Conservation (phyloP, 768 basidiomycete species). For the Rhodosporidiobolus sp. region DNA sequence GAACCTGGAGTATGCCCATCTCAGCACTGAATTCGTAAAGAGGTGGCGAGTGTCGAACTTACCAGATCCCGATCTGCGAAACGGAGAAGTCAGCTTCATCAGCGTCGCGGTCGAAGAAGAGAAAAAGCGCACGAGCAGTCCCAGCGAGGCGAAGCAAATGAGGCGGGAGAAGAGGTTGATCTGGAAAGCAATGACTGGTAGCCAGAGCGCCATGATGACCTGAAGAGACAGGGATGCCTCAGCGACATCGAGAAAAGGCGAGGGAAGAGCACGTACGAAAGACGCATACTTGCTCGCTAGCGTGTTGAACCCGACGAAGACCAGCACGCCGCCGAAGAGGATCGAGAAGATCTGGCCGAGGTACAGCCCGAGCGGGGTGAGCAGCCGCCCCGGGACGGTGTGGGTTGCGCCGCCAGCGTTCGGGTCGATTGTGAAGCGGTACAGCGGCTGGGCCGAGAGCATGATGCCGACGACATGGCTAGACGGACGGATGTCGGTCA, state of each 20-base stretch:
- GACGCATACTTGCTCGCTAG: slow-evolving; percentile 14
- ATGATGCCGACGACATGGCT: slow-evolving; percentile 13
- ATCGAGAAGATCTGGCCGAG: slow-evolving; percentile 3
- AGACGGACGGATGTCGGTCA: not conserved
- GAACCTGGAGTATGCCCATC: not conserved
- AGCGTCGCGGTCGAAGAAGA: no score
- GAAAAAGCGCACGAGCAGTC: not conserved
- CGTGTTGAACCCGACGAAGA: slow-evolving; percentile 9
- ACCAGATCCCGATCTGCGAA: not conserved
- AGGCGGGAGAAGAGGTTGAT: not conserved
- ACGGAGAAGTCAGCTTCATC: not conserved
- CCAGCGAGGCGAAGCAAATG: not conserved
- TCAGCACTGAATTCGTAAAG: no score
- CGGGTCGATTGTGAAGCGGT: slow-evolving; percentile 13
- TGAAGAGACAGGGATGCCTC: not conserved
- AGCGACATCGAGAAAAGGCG: not conserved
- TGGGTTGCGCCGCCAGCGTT: slow-evolving; percentile 14
- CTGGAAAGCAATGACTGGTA: slow-evolving; percentile 10
- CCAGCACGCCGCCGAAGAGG: not conserved
- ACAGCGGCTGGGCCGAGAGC: slow-evolving; percentile 2
- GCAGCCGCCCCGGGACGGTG: not conserved
- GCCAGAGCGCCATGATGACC: slow-evolving; percentile 11
- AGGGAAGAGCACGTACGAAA: slow-evolving; percentile 3
- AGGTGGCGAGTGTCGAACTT: not conserved
- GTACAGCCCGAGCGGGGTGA: not conserved